These are phyloP conservation scores for Hansenula lynferdii DNA, from an alignment of 1,139 yeast genomes.

Conservation along the genomic window DNA sequence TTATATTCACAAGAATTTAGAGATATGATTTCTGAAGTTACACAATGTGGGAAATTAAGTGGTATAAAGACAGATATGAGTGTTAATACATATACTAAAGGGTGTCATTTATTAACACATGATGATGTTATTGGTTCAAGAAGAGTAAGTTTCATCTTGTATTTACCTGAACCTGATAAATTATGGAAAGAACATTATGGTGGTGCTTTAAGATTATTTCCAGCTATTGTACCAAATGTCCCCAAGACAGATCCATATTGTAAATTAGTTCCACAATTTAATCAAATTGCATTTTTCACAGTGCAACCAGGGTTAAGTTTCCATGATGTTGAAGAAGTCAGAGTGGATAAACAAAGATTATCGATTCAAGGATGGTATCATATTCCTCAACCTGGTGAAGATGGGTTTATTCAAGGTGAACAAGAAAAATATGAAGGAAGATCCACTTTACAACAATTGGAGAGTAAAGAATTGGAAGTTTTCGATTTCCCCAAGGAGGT, in stretches of 20 bases:
- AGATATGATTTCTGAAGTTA: constrained; percentile 71
- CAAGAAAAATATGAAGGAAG: constrained; percentile 71
- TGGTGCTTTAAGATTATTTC: constrained; percentile 85
- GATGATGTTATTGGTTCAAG: constrained; percentile 98
- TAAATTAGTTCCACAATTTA: constrained; percentile 85
- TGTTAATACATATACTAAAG: constrained; percentile 84
- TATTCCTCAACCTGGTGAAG: constrained; percentile 90
- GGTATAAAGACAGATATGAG: constrained; percentile 91
- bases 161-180: constrained; percentile 88
- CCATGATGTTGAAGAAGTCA: constrained; percentile 97
- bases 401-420: constrained; percentile 76
- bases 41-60: constrained; percentile 86
- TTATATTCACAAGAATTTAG: constrained; percentile 84
- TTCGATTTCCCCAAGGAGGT: constrained; percentile 70
- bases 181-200: constrained; percentile 88
- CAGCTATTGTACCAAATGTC: constrained; percentile 82
- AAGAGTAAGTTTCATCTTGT: constrained; percentile 86
- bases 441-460: constrained; percentile 77
- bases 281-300: constrained; percentile 91
- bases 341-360: constrained; percentile 81
- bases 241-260: constrained; percentile 74
- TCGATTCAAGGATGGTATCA: constrained; percentile 99
- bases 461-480: constrained; percentile 70
- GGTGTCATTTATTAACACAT: constrained; percentile 91
- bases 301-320: constrained; percentile 96